Percentiles rank a stretch among this genome's conserved stretches.
phyloP scores from a whole-genome alignment of 345 rosid species.

The Anastatica hierochuntica region DNA sequence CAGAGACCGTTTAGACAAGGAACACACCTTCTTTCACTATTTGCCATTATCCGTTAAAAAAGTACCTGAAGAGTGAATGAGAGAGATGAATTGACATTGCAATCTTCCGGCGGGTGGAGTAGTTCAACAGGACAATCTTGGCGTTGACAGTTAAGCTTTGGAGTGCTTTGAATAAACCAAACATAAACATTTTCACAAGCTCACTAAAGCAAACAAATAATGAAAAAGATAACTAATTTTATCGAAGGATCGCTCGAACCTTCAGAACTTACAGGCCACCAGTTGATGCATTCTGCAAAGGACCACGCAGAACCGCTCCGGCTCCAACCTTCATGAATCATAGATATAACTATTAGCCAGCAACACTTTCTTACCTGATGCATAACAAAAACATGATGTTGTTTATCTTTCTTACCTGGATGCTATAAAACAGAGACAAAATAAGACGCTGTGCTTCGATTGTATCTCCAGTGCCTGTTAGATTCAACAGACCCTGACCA shows the following conservation, averaged over 20 bases:
- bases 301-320: constrained; percentile 66
- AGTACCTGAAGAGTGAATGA: constrained; percentile 89
- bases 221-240: background rate
- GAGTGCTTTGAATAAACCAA: constrained; percentile 40
- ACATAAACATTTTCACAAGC: background rate
- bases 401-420: constrained; percentile 12
- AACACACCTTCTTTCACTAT: background rate
- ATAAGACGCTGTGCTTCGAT: constrained; percentile 29
- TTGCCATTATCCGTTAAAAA: background rate
- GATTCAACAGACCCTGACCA: constrained; percentile 27
- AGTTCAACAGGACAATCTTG: constrained; percentile 77
- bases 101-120: constrained; percentile 88
- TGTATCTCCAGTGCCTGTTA: constrained; percentile 26
- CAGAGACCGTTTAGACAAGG: constrained; percentile 4
- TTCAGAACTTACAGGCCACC: constrained; percentile 59
- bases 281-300: constrained; percentile 63
- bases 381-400: background rate
- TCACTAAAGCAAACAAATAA: background rate
- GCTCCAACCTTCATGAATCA: constrained; percentile 65
- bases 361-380: background rate
- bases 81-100: constrained; percentile 83
- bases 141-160: constrained; percentile 62
- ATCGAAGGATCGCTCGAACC: constrained; percentile 26
- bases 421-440: constrained; percentile 27
- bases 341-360: background rate